These are phyloP conservation scores for Cyberlindnera euphorbiiphila DNA, from an alignment of 805 yeast genomes.

Conservation along the genomic window DNA sequence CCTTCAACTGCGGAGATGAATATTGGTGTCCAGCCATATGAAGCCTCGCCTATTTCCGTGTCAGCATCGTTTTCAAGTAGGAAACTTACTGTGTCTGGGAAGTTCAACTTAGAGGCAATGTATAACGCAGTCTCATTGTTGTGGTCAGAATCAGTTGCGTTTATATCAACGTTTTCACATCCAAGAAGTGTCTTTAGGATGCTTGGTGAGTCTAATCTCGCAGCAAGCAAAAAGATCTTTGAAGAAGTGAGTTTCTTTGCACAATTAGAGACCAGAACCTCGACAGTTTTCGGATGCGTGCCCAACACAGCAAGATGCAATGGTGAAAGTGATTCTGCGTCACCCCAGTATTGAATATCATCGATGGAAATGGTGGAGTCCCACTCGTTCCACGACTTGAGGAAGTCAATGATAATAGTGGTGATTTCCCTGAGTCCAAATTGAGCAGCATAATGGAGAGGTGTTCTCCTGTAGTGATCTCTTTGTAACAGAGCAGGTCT, in stretches of 20 bases:
- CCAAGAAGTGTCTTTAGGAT: conserved; percentile 51
- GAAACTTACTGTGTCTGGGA: conserved; percentile 45
- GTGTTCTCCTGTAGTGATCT: conserved; percentile 78
- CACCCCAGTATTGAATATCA: conserved; percentile 57
- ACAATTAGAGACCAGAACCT: conserved; percentile 49
- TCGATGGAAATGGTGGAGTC: conserved; percentile 50
- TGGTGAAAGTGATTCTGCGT: conserved; percentile 74
- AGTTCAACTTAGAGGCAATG: conserved; percentile 66
- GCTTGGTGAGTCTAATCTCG: conserved; percentile 55
- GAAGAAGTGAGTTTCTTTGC: conserved; percentile 44
- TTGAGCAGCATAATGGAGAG: conserved; percentile 86
- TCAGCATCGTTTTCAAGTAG: conserved; percentile 61
- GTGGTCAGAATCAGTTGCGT: conserved; percentile 55
- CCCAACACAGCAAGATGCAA: conserved; percentile 80
- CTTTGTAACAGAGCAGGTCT: conserved; percentile 55
- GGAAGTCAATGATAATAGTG: conserved; percentile 48
- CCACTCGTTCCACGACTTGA: conserved; percentile 59
- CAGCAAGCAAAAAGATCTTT: conserved; percentile 54
- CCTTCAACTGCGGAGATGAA: conserved; percentile 92
- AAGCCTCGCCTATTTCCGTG: conserved; percentile 68
- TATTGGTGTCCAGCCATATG: conserved; percentile 93
- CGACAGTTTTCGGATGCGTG: conserved; percentile 73
- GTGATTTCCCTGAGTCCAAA: conserved; percentile 73
- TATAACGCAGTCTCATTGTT: conserved; percentile 76
- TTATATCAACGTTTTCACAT: conserved; percentile 57